Base-by-base conservation (phyloP, 2,329 filamentous ascomycete species). In the Calonectria crousiana region DNA sequence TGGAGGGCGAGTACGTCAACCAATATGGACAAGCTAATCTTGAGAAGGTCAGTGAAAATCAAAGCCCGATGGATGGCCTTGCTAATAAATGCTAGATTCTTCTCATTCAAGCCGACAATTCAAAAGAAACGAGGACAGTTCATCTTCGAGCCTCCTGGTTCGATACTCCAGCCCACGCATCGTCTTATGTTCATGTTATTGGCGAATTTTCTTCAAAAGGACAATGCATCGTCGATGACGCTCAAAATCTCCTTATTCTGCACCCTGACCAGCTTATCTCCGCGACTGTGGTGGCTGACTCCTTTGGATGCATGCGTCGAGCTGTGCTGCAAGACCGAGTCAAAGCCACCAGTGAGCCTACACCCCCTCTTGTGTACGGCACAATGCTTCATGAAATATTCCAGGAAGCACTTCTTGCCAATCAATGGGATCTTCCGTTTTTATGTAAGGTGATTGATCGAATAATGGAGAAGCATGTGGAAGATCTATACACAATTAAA, bases 241-340 rank as follows among this genome's bases (percentile, higher is more conserved):
- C 90, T 3, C 89, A 93, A 65, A 95, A 96, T 79, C 94, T 98
- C 84, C 87, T 99, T 66, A 95, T 99, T 72, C 86, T 99, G 18
- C 96, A 99, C 81, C 97, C 97, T 0, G 97, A 99, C 81, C 96
- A 98, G 85, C 90, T 99, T 41, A 94, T 99, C 68, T 98, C 97
- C 3, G 94, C 97, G 3, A 98, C 97, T 0, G 95, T 97, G 6
- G 94, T 99, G 53, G 96, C 95, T n/a, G 97, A 99, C 84, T 98
- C 97, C 0, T 98, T 98, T 83, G 93, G 93, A 30, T 99, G 97
- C 82, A 93, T 94, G 82, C 93, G 97, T 23, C 93, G 96, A 76
- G 95, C 97, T 36, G 96, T 98, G 1, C 90, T 99, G 32, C 96
- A 98, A 84, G 96, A 99, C 83, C 93, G 97, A 38, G 93, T 99